Evolutionary conservation across 2,329 filamentous ascomycete genomes (phyloP), one percentile per base, ranked within the genome.

Genomic region (Tolypocladium tropicale): DNA sequence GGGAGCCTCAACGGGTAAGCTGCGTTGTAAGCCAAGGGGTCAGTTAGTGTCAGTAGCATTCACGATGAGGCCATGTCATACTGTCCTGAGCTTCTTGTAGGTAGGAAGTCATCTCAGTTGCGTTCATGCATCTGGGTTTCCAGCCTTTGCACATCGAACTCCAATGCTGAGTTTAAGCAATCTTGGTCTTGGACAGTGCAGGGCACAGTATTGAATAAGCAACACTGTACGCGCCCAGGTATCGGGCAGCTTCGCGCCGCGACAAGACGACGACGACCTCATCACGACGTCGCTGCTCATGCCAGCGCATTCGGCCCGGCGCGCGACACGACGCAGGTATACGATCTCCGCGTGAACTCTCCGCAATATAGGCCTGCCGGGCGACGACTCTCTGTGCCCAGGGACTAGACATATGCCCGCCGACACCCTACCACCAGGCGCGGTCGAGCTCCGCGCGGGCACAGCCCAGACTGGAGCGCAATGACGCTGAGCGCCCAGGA

Each of bases 401-500:
- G 10, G 11, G 43, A 5, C 23, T 21, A 21, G 21, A 23, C 33
- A 14, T 25, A 14, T 23, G 41, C 21, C 25, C 21, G 21, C 23
- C 41, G 23, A 25, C 21, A 2, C 21, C 39, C n/a, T 43, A 23
- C 43, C 10, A 18, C 23, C 14, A 14, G 14, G 18, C 43, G 43
- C 23, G 43, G 43, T 25, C 23, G 43, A 46, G 43, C 23, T 9
- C 41, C 11, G 41, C 43, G 23, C 23, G 23, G 23, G 23, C 43
- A n/a, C 43, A 16, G 4, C 43, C 3, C 25, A 11, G 25, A 52
- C 30, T 55, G 60, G 55, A 43, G 54, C 57, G 61, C 58, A 43
- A 84, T 84, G 81, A 72, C 74, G 57, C 74, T 85, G 58, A 82
- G 75, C 57, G 72, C 78, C 55, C 74, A 78, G 59, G 82, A 85